A percentile compares a stretch with the other conserved stretches of the same genome.
Conservation (phyloP, 2,329 filamentous ascomycete genomes). For the Aspergillus quadrilineatus region DNA sequence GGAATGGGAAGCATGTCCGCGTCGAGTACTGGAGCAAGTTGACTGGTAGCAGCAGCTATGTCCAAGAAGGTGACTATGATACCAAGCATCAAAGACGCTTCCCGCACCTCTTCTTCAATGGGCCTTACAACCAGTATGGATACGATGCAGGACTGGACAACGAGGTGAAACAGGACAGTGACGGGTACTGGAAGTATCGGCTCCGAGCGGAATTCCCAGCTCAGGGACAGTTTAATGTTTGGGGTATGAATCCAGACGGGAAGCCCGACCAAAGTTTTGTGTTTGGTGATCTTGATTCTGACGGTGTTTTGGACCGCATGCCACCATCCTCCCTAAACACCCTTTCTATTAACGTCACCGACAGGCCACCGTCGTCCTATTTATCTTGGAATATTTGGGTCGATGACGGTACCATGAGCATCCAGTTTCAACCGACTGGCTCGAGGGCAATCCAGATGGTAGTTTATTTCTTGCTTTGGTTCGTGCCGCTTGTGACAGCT, state of each 20-base stretch:
- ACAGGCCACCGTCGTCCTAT: constrained; percentile 54
- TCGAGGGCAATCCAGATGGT: constrained; percentile 55
- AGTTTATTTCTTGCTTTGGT: constrained; percentile 55
- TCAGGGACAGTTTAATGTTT: constrained; percentile 62
- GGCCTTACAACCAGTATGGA: constrained; percentile 63
- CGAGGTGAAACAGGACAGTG: constrained; percentile 49
- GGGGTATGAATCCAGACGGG: constrained; percentile 65
- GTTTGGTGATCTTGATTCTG: constrained; percentile 61
- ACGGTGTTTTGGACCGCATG: constrained; percentile 61
- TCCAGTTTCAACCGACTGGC: constrained; percentile 54
- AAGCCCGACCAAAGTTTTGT: constrained; percentile 60
- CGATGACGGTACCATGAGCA: constrained; percentile 55
- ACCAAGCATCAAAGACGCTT: constrained; percentile 51
- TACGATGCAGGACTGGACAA: constrained; percentile 61
- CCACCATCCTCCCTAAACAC: constrained; percentile 58
- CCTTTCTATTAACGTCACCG: constrained; percentile 60
- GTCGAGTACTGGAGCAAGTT: constrained; percentile 64
- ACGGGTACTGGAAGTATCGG: constrained; percentile 58
- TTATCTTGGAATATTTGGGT: constrained; percentile 57
- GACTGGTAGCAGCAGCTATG: constrained; percentile 59
- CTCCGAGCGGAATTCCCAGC: constrained; percentile 66
- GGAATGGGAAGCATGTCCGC: constrained; percentile 62
- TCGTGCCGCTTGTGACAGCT: constrained; percentile 55
- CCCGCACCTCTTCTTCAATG: constrained; percentile 63
- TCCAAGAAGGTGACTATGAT: constrained; percentile 59